A percentile compares a stretch with the other conserved stretches of the same genome.
phyloP scores from a whole-genome alignment of 116 monocot genomes.

The Dioscorea cayenensis region DNA sequence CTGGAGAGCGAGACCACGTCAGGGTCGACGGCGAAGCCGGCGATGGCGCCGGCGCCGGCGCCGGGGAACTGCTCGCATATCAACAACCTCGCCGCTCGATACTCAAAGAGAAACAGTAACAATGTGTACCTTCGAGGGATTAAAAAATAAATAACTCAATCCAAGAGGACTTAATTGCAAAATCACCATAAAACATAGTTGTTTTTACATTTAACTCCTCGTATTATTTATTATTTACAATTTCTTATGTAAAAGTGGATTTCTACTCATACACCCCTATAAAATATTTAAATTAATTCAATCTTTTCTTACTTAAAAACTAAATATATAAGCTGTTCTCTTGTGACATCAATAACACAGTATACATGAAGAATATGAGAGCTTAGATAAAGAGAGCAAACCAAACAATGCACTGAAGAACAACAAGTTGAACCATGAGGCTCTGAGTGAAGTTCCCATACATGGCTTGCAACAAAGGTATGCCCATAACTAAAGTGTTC shows the following conservation, averaged over 20 bases:
- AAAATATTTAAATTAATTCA: no score
- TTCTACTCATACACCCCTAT: no score
- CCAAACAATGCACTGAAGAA: constrained; percentile 68
- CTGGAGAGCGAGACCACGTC: constrained; percentile 44
- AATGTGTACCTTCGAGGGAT: constrained; percentile 36
- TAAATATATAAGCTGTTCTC: no score
- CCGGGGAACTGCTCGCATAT: constrained; percentile 48
- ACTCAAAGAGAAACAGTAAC: constrained; percentile 53
- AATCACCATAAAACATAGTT: neutral
- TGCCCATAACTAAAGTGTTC: constrained; percentile 60
- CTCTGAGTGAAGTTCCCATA: constrained; percentile 51
- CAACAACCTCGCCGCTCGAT: constrained; percentile 36
- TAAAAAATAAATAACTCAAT: neutral
- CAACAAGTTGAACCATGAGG: constrained; percentile 57
- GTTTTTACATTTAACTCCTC: no score
- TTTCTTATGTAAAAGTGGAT: no score
- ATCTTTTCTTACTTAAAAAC: no score
- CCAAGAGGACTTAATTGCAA: neutral
- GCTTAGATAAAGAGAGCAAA: neutral
- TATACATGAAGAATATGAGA: neutral
- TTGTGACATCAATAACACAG: no score
- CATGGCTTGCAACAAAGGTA: constrained; percentile 48
- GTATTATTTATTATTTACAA: no score
- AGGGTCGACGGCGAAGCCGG: constrained; percentile 35
- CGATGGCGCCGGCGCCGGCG: constrained; percentile 22